phyloP scores from a whole-genome alignment of 805 yeast genomes.

The Metschnikowia koreensis region DNA sequence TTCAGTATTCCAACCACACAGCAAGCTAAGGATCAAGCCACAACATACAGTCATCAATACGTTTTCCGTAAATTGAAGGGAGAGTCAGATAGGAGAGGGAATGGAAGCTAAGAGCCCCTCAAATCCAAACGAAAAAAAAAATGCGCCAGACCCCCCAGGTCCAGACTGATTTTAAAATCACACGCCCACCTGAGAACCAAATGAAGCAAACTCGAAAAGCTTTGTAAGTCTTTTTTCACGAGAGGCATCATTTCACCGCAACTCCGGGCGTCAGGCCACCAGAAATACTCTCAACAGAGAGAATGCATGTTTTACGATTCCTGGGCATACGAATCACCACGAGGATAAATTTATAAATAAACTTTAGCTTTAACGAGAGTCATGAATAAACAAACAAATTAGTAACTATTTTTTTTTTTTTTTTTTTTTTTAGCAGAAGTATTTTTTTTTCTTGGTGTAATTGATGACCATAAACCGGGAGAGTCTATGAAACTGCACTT shows the following conservation, averaged over 20 bases:
- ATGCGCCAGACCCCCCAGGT: background rate
- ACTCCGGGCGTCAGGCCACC: background rate
- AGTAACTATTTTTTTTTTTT: no score
- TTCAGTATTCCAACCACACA: background rate
- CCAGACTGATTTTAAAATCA: background rate
- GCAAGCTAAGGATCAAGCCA: slow-evolving; percentile 5
- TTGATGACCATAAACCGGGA: no score
- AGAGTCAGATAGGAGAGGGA: background rate
- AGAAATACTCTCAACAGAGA: background rate
- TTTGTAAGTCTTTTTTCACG: slow-evolving; percentile 11
- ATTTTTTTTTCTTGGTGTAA: background rate
- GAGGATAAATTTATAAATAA: background rate
- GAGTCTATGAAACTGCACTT: no score
- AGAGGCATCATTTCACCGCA: slow-evolving; percentile 1
- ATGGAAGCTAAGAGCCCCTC: background rate
- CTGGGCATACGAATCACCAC: background rate
- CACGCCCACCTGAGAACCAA: background rate
- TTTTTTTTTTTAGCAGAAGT: background rate
- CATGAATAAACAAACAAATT: background rate
- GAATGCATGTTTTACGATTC: background rate
- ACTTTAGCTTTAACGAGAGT: background rate
- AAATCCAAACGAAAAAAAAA: background rate
- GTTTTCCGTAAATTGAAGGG: background rate
- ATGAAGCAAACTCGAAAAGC: slow-evolving; percentile 11
- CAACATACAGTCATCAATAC: background rate